These are phyloP conservation scores for Microsporum audouinii DNA, from an alignment of 2,329 filamentous ascomycete species.

Conservation along the genomic window DNA sequence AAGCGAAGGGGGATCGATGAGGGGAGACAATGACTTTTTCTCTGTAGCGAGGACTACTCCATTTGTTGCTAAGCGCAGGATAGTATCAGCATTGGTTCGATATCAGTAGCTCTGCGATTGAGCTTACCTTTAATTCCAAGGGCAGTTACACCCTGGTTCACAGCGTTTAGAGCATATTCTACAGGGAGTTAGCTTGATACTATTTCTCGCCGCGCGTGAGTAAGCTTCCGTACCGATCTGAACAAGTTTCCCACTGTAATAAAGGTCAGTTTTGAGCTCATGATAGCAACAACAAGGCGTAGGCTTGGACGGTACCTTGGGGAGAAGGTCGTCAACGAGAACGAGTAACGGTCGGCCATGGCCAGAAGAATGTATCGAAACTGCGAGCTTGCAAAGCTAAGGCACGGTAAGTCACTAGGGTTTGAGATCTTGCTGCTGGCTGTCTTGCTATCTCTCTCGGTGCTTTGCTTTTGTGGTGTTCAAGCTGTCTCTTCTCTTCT, in stretches of 20 bases:
- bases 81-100: slow-evolving; percentile 7
- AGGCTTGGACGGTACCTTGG: slow-evolving; percentile 60
- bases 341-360: slow-evolving; percentile 98
- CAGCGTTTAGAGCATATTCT: slow-evolving; percentile 99
- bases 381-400: neutral
- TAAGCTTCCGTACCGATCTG: slow-evolving; percentile 65
- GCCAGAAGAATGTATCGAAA: neutral
- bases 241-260: slow-evolving; percentile 82
- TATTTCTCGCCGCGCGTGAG: neutral
- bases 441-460: neutral
- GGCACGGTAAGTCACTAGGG: neutral
- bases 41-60: slow-evolving; percentile 97
- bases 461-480: neutral
- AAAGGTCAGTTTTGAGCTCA: slow-evolving; percentile 34
- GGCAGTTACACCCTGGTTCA: slow-evolving; percentile 97
- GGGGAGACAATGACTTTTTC: slow-evolving; percentile 97
- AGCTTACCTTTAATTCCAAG: slow-evolving; percentile 86
- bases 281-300: neutral
- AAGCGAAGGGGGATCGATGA: slow-evolving; percentile 87
- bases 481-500: neutral
- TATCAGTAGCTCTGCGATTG: neutral
- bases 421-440: neutral
- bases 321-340: slow-evolving; percentile 98
- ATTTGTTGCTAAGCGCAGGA: slow-evolving; percentile 64
- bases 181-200: slow-evolving; percentile 11